Evolutionary conservation across 495 filamentous ascomycete species (phyloP), one percentile per base, ranked within the genome.

Genomic region (Aspergillus conjunctus): DNA sequence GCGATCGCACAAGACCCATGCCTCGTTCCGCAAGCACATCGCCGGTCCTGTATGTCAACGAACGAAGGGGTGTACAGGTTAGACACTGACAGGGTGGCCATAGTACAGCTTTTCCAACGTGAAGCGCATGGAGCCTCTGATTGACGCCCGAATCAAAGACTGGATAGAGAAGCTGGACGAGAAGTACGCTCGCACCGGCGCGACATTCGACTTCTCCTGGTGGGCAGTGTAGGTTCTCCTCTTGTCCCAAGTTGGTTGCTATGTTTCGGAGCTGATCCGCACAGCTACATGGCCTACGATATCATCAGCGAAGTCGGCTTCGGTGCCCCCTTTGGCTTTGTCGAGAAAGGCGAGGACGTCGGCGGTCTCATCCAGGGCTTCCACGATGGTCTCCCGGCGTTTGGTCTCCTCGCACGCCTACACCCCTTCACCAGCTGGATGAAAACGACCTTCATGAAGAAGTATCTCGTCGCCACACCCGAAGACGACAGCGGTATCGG

Each of bases 261-360:
- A n/a, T n/a, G n/a, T n/a, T n/a, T n/a, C n/a, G n/a, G n/a, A 12
- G 51, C 0, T 21, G 41, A 18, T 20, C 0, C 52, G 77, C 8
- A 14, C 18, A 46, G 74, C 2, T 82, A 73, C 54, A 81, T 85
- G 66, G 83, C 85, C 7, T 83, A 88, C 62, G 88, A 91, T 62
- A 78, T 86, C 2, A 85, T 91, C 56, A 82, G 81, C 11, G 82
- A 88, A 61, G 73, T 90, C 34, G 85, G 82, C 9, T 87, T 87
- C 65, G 86, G 86, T 12, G 72, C 79, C 33, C 78, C 86, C 1
- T 79, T 90, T 20, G 87, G 87, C 14, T 88, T 84, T 64, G 72
- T 89, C 3, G 75, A 81, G 44, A 76, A 75, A 54, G 86, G 85
- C 30, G 70, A 74, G 7, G 88, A 91, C 64, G 74, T 83, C 32